Conservation (phyloP, 2,329 filamentous ascomycete species). For the Trichophyton rubrum region DNA sequence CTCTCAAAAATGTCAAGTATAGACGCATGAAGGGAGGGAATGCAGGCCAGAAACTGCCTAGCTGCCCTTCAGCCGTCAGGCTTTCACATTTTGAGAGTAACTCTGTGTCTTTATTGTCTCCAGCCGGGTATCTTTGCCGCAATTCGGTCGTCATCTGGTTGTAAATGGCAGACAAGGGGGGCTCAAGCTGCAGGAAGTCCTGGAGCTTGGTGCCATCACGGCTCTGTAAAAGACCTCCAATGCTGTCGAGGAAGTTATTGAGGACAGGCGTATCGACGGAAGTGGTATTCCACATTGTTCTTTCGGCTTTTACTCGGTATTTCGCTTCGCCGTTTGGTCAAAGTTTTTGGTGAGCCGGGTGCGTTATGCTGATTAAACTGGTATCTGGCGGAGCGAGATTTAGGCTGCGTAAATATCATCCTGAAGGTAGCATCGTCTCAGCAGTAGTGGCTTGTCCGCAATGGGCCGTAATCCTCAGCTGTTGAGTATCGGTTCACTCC, state of each 20-base stretch:
- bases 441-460: too few species aligned
- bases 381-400: too few species aligned
- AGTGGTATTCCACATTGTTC: constrained; percentile 10
- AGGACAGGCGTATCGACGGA: constrained; percentile 47
- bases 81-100: constrained; percentile 44
- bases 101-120: constrained; percentile 38
- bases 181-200: constrained; percentile 62
- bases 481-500: too few species aligned
- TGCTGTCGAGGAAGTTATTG: constrained; percentile 53
- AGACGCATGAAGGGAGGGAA: constrained; percentile 69
- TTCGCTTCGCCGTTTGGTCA: too few species aligned
- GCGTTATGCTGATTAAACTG: too few species aligned
- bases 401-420: too few species aligned
- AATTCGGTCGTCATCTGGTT: constrained; percentile 56
- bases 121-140: constrained; percentile 43
- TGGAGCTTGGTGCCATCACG: constrained; percentile 55
- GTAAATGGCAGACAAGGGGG: constrained; percentile 55
- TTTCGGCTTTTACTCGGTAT: background rate
- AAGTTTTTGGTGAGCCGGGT: too few species aligned
- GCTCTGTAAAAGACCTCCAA: constrained; percentile 48
- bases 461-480: too few species aligned
- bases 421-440: too few species aligned
- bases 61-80: constrained; percentile 51
- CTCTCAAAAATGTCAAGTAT: constrained; percentile 69
- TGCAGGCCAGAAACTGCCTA: constrained; percentile 58